Base-by-base conservation (phyloP, 2,329 filamentous ascomycete genomes). In the Colletotrichum sp. region DNA sequence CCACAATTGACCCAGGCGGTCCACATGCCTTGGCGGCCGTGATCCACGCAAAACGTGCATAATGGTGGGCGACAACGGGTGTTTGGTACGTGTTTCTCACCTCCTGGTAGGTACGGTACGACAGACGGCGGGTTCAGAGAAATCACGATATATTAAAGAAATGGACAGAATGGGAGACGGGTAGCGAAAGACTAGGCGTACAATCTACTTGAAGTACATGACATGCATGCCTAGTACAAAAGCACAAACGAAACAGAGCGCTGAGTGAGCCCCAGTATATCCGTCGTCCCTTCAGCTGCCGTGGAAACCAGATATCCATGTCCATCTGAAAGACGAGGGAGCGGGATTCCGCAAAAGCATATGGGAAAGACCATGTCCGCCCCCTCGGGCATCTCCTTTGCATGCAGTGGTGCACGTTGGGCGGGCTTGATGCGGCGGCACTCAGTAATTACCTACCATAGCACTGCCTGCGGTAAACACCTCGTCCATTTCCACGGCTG, bases 31-130 rank as follows among this genome's bases (percentile, higher is more conserved):
- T 61, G 59, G 57, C 57, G 30, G 28, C 59, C 52, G 72, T 72
- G 48, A 66, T 72, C 60, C 61, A 72, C 52, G 61, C 28, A 61
- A 65, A 67, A 55, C 30, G 48, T 60, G 72, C 68, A 74, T 74
- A 52, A 67, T 39, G 52, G 52, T 63, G 59, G 59, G 30, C 59
- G 59, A 63, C 59, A 36, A 48, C 66, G 52, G 68, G 57, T 55
- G 71, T 39, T 61, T 39, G 30, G 59, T 27, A 68, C 59, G 48
- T 71, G 60, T 66, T 72, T 60, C 63, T 15, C 63, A 22, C 25
- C 27, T 8, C 36, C 13, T 22, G 13, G 27, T 61, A 22, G 59
- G 30, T n/a, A 34, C n/a, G 59, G 30, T n/a, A 34, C n/a, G 28
- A 36, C 44, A 12, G 59, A 22, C 59, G n/a, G 30, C 59, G 13